These are phyloP conservation scores for Heterobasidion annosum DNA, from an alignment of 1,284 basidiomycete species.

Conservation along the genomic window DNA sequence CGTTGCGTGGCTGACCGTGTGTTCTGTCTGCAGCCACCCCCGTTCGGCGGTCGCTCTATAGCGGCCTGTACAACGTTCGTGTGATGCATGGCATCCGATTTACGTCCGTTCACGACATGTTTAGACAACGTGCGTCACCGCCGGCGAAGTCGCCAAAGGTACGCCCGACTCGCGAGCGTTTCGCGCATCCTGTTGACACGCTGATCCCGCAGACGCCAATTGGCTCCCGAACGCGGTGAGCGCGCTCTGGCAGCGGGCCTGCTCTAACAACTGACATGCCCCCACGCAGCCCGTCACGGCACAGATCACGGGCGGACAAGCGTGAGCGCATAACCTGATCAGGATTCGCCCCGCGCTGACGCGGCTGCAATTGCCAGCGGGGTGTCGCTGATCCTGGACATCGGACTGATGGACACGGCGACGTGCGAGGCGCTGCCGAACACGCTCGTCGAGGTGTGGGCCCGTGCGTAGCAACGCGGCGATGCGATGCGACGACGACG, in stretches of 20 bases:
- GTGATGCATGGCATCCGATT: not conserved
- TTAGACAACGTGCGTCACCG: not conserved
- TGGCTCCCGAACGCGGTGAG: not conserved
- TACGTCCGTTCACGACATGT: not conserved
- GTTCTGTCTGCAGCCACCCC: not conserved
- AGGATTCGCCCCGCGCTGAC: not conserved
- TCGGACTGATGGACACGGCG: not conserved
- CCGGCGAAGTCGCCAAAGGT: not conserved
- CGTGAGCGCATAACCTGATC: not conserved
- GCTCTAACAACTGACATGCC: not conserved
- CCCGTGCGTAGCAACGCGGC: not conserved
- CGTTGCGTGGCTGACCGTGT: too few relatives aligned
- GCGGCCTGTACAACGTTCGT: not conserved
- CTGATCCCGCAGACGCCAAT: not conserved
- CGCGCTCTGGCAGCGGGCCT: too few relatives aligned
- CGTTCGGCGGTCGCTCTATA: not conserved
- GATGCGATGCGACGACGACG: not conserved
- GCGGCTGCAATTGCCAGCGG: not conserved
- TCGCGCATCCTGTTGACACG: not conserved
- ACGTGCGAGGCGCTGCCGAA: not conserved
- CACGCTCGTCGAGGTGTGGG: not conserved
- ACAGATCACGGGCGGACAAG: not conserved
- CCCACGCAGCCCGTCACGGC: not conserved
- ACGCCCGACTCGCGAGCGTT: not conserved
- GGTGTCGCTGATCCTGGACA: not conserved